Conservation (phyloP, 208 protist species). For the Leishmania lainsoni region DNA sequence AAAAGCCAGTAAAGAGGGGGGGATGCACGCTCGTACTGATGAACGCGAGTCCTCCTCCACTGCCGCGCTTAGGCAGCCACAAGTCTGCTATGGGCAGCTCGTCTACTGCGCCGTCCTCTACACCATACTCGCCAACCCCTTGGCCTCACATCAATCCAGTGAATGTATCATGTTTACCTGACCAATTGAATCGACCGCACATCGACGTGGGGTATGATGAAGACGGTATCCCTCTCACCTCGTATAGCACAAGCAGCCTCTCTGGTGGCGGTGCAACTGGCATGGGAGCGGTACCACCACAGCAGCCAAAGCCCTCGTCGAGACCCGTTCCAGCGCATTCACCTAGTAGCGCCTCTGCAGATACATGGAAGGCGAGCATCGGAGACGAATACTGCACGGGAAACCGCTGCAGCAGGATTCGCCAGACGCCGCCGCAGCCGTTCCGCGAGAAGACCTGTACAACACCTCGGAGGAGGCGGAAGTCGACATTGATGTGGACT, state of each 20-base stretch:
- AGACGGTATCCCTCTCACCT: conserved; percentile 18
- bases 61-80: conserved; percentile 28
- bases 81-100: background rate
- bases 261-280: background rate
- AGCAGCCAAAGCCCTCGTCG: background rate
- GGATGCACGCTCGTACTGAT: conserved; percentile 3
- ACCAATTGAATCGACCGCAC: conserved; percentile 8
- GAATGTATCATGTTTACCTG: conserved; percentile 7
- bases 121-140: background rate
- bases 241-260: background rate
- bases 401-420: background rate
- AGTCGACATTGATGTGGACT: background rate
- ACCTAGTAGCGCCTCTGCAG: background rate
- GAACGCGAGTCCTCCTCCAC: conserved; percentile 15
- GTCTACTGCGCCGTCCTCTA: background rate
- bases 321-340: background rate
- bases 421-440: background rate
- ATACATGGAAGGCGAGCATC: conserved; percentile 17
- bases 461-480: background rate
- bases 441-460: conserved; percentile 6
- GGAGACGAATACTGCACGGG: conserved; percentile 20
- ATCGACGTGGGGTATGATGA: conserved; percentile 31
- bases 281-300: conserved; percentile 3
- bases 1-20: background rate
- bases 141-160: conserved; percentile 11